Conservation (phyloP, 1,284 basidiomycete species). For the Malassezia obtusa region DNA sequence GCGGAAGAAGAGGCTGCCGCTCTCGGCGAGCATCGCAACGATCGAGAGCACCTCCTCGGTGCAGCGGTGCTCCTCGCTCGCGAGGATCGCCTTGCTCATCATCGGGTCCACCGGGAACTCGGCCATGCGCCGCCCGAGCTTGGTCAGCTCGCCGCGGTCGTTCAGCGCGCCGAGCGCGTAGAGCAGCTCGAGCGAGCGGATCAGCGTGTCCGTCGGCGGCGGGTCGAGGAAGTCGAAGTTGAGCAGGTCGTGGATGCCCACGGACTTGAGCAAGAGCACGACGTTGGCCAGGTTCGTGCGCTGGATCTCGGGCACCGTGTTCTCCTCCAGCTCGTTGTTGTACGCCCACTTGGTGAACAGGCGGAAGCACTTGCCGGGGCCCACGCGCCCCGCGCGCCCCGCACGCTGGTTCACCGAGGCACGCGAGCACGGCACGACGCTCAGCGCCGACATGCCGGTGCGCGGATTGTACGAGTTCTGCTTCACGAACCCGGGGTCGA, state of each 20-base stretch:
- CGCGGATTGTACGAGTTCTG: conserved; percentile 48
- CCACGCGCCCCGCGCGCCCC: conserved; percentile 90
- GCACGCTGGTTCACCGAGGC: conserved; percentile 95
- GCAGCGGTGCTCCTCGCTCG: conserved; percentile 84
- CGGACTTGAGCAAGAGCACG: conserved; percentile 57
- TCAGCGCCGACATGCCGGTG: conserved; percentile 43
- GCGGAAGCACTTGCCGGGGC: conserved; percentile 95
- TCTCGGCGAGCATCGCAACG: conserved; percentile 94
- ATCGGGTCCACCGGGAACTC: conserved; percentile 99
- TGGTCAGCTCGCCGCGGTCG: conserved; percentile 88
- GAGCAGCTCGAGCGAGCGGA: conserved; percentile 81
- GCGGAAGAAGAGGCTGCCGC: conserved; percentile 83
- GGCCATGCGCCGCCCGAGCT: conserved; percentile 90
- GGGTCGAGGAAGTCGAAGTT: conserved; percentile 60
- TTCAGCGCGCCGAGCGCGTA: conserved; percentile 94
- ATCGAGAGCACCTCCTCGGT: conserved; percentile 96
- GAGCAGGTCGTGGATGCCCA: conserved; percentile 59
- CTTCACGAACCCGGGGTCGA: conserved; percentile 48
- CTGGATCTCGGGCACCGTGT: conserved; percentile 58
- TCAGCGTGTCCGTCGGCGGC: conserved; percentile 88
- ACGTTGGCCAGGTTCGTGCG: conserved; percentile 54
- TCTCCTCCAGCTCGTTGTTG: conserved; percentile 57
- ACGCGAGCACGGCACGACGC: conserved; percentile 64
- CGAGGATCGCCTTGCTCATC: conserved; percentile 90
- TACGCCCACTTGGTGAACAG: conserved; percentile 60